Conservation (phyloP, 2,329 filamentous ascomycete genomes). For the Biscogniauxia sp. region DNA sequence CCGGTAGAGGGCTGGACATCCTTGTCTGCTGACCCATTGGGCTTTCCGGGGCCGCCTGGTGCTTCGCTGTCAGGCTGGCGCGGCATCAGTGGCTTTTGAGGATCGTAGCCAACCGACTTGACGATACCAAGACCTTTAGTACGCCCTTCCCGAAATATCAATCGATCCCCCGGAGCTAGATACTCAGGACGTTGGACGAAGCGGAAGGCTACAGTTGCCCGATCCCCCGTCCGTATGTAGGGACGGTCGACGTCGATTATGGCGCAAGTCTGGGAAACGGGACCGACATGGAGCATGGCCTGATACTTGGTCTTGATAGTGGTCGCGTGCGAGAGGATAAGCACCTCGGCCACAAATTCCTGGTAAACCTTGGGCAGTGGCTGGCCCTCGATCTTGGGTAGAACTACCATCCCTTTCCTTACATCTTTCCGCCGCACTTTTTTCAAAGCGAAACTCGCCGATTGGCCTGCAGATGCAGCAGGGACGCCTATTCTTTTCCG, state of each 20-base stretch:
- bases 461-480: constrained; percentile 86
- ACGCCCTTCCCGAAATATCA: constrained; percentile 89
- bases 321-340: constrained; percentile 93
- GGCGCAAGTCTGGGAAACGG: constrained; percentile 90
- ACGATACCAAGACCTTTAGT: constrained; percentile 96
- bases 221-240: constrained; percentile 89
- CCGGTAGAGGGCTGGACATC: constrained; percentile 15
- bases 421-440: constrained; percentile 88
- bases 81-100: constrained; percentile 43
- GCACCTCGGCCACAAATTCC: constrained; percentile 81
- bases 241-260: constrained; percentile 98
- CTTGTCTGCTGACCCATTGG: constrained; percentile 15
- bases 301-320: constrained; percentile 97
- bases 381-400: constrained; percentile 76
- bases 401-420: constrained; percentile 94
- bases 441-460: constrained; percentile 86
- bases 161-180: constrained; percentile 78
- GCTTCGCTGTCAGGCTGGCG: constrained; percentile 13
- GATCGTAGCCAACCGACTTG: constrained; percentile 85
- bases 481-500: constrained; percentile 88
- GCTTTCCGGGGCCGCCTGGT: constrained; percentile 5
- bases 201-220: constrained; percentile 90
- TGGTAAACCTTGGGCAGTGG: constrained; percentile 67
- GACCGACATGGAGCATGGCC: constrained; percentile 95
- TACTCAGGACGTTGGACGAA: constrained; percentile 96